Conservation (phyloP, 352 stramenopile genomes). For the Phytophthora sp. region DNA sequence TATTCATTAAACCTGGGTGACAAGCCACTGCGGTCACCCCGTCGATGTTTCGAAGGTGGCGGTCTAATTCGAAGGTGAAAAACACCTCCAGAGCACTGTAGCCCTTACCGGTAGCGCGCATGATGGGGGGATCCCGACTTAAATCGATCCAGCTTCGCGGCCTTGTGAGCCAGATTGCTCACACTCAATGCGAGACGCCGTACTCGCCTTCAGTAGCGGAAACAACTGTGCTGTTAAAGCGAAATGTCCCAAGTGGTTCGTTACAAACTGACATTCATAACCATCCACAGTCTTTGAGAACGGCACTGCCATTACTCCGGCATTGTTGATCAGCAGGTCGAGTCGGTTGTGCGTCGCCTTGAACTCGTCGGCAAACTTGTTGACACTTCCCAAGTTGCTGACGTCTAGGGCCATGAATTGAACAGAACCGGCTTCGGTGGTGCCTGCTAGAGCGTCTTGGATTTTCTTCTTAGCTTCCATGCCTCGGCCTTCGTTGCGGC, state of each 20-base stretch:
- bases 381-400: slow-evolving; percentile 47
- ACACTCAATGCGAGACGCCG: slow-evolving; percentile 33
- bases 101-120: slow-evolving; percentile 7
- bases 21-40: slow-evolving; percentile 34
- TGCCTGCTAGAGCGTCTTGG: slow-evolving; percentile 7
- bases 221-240: slow-evolving; percentile 53
- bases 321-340: slow-evolving; percentile 46
- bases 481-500: slow-evolving; percentile 35
- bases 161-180: slow-evolving; percentile 45
- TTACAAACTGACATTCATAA: slow-evolving; percentile 38
- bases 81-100: slow-evolving; percentile 31
- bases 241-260: slow-evolving; percentile 43
- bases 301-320: slow-evolving; percentile 26
- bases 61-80: slow-evolving; percentile 89
- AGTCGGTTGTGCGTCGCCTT: slow-evolving; percentile 36
- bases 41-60: slow-evolving; percentile 23
- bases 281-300: slow-evolving; percentile 30
- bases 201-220: slow-evolving; percentile 38
- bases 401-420: slow-evolving; percentile 65
- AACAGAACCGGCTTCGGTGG: slow-evolving; percentile 29
- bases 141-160: slow-evolving; percentile 26
- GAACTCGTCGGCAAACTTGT: slow-evolving; percentile 51
- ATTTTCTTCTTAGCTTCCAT: slow-evolving; percentile 34
- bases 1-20: slow-evolving; percentile 47
- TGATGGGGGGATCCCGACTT: slow-evolving; percentile 18